Conservation (phyloP, 1,139 yeast genomes). For the Geotrichum australiense region DNA sequence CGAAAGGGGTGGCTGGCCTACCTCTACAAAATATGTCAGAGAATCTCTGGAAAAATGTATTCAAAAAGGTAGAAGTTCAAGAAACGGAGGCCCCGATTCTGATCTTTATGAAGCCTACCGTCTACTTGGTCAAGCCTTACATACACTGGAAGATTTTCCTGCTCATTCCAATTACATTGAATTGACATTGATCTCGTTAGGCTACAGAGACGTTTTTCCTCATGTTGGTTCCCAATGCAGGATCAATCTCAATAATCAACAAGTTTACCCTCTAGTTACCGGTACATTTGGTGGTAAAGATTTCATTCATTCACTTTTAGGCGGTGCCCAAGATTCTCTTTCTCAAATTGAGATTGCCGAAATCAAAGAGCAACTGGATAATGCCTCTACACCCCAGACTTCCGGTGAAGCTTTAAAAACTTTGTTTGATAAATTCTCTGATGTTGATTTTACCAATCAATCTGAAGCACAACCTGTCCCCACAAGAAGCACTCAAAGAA, state of each 20-base stretch:
- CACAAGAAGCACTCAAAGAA: slow-evolving; percentile 6
- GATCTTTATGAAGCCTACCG: slow-evolving; percentile 24
- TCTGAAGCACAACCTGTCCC: neutral
- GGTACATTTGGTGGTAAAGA: slow-evolving; percentile 29
- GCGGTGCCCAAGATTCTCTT: slow-evolving; percentile 27
- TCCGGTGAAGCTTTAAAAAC: slow-evolving; percentile 15
- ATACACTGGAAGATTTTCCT: slow-evolving; percentile 26
- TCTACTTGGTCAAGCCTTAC: slow-evolving; percentile 27
- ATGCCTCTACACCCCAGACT: slow-evolving; percentile 8
- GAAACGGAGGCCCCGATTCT: slow-evolving; percentile 13
- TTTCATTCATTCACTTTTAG: slow-evolving; percentile 26
- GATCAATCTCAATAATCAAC: slow-evolving; percentile 22
- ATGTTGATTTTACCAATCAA: slow-evolving; percentile 11
- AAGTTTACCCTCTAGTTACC: slow-evolving; percentile 26
- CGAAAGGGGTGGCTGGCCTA: slow-evolving; percentile 27
- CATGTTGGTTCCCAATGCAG: slow-evolving; percentile 25
- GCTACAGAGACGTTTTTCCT: slow-evolving; percentile 25
- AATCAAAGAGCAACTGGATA: slow-evolving; percentile 17
- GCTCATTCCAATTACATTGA: slow-evolving; percentile 26
- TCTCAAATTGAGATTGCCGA: slow-evolving; percentile 23
- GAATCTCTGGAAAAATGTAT: slow-evolving; percentile 22
- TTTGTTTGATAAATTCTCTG: slow-evolving; percentile 16
- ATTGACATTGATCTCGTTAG: slow-evolving; percentile 24
- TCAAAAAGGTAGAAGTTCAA: slow-evolving; percentile 22
- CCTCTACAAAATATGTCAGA: slow-evolving; percentile 24